Percentiles rank a stretch among this genome's conserved stretches.
These are phyloP conservation scores for Tolypocladium tropicale DNA, from an alignment of 2,329 filamentous ascomycete species.

Conservation along the genomic window DNA sequence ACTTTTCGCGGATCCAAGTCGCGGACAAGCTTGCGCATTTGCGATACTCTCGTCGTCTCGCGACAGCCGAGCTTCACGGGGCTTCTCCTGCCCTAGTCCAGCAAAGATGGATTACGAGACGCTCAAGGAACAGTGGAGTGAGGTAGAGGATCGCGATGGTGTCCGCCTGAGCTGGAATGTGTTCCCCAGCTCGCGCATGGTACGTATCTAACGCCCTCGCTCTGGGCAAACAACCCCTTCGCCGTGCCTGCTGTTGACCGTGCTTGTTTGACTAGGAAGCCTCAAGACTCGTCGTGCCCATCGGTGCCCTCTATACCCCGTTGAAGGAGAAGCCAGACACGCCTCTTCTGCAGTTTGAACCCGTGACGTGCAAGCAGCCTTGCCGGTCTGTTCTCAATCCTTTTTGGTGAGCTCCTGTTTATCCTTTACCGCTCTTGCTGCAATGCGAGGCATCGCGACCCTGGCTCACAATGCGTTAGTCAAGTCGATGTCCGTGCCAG, in stretches of 20 bases:
- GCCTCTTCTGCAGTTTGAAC: constrained; percentile 87
- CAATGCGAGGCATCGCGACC: not conserved
- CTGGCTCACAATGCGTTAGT: constrained; percentile 28
- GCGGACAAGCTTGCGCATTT: not conserved
- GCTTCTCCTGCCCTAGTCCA: not conserved
- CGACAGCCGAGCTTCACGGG: not conserved
- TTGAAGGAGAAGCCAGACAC: constrained; percentile 90
- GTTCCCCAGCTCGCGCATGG: constrained; percentile 96
- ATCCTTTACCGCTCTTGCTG: not conserved
- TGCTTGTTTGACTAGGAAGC: constrained; percentile 55
- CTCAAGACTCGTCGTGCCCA: constrained; percentile 86
- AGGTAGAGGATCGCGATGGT: constrained; percentile 93
- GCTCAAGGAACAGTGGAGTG: constrained; percentile 91
- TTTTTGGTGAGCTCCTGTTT: constrained; percentile 60
- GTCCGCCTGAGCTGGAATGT: constrained; percentile 97
- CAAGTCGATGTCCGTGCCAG: constrained; percentile 76
- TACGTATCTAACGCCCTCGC: constrained; percentile 27
- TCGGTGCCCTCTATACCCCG: constrained; percentile 90
- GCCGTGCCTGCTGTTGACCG: not conserved
- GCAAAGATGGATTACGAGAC: constrained; percentile 76
- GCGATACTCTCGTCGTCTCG: not conserved
- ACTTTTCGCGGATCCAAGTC: not conserved
- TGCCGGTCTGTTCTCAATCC: constrained; percentile 95
- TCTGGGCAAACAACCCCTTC: not conserved
- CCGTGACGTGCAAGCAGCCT: constrained; percentile 90